Percentiles rank a stretch among this genome's conserved stretches.
Conservation (phyloP, 106 monocot species). For the Dendrobium officinale region DNA sequence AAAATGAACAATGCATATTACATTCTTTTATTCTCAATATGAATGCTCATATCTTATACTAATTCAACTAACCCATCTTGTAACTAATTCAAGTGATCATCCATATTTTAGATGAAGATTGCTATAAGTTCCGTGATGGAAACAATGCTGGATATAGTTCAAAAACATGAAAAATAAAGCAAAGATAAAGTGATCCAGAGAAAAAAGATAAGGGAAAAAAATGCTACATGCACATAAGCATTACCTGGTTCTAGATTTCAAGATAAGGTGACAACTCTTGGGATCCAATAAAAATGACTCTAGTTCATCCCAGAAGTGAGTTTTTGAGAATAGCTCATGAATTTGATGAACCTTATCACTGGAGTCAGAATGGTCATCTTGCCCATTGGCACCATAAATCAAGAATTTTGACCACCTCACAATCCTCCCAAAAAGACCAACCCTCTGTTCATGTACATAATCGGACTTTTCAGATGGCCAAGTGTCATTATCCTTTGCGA, state of each 20-base stretch:
- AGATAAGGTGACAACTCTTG: slow-evolving; percentile 48
- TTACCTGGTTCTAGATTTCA: slow-evolving; percentile 73
- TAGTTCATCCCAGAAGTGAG: slow-evolving; percentile 65
- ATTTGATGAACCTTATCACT: slow-evolving; percentile 2
- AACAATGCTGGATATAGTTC: no score
- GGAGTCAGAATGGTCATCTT: slow-evolving; percentile 8
- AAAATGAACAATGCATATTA: no score
- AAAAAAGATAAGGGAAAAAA: slow-evolving; percentile 3
- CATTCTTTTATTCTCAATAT: no score
- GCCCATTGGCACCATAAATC: slow-evolving; percentile 19
- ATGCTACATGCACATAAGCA: not conserved
- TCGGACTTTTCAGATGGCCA: slow-evolving; percentile 6
- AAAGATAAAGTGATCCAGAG: not conserved
- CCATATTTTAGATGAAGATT: no score
- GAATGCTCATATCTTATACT: no score
- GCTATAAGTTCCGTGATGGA: no score
- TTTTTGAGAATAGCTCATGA: slow-evolving; percentile 50
- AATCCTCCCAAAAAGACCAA: slow-evolving; percentile 27
- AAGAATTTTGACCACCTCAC: slow-evolving; percentile 25
- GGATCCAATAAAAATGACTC: slow-evolving; percentile 50
- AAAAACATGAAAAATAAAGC: not conserved
- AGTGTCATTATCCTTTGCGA: slow-evolving; percentile 4
- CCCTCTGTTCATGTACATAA: slow-evolving; percentile 7
- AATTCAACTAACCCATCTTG: no score
- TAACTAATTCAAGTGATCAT: no score